These are phyloP conservation scores for Trichaptum fuscoviolaceum DNA, from an alignment of 768 basidiomycete species.

Conservation along the genomic window DNA sequence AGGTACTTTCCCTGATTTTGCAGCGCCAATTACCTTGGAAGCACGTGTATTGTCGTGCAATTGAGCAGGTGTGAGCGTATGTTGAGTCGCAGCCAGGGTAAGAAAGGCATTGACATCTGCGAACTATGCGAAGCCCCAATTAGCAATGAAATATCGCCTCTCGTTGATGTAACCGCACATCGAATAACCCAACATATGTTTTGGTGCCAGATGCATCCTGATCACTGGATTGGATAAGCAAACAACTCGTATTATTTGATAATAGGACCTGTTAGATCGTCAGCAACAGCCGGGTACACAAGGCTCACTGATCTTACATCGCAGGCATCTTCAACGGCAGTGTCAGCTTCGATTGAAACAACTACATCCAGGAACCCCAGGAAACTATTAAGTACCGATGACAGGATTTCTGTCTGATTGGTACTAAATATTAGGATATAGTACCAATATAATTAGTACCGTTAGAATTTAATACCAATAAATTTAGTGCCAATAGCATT, in stretches of 20 bases:
- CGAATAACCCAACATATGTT: constrained; percentile 58
- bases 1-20: constrained; percentile 67
- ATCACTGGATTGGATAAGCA: constrained; percentile 41
- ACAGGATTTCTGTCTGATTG: too few species aligned
- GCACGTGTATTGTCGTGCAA: constrained; percentile 53
- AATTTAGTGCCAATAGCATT: too few species aligned
- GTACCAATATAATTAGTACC: too few species aligned
- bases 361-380: too few species aligned
- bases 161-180: constrained; percentile 41
- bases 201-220: constrained; percentile 18
- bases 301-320: constrained; percentile 42
- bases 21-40: constrained; percentile 67
- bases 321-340: constrained; percentile 77
- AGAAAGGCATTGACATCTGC: constrained; percentile 87
- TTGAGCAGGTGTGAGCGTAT: constrained; percentile 59
- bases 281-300: not conserved
- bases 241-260: constrained; percentile 56
- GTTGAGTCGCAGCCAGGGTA: constrained; percentile 74
- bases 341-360: constrained; percentile 62
- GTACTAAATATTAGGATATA: too few species aligned
- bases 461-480: too few species aligned
- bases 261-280: constrained; percentile 45
- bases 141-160: not conserved
- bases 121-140: constrained; percentile 39
- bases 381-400: too few species aligned